These are phyloP conservation scores for Suhomyces sp. DNA, from an alignment of 805 yeast genomes.

Conservation along the genomic window DNA sequence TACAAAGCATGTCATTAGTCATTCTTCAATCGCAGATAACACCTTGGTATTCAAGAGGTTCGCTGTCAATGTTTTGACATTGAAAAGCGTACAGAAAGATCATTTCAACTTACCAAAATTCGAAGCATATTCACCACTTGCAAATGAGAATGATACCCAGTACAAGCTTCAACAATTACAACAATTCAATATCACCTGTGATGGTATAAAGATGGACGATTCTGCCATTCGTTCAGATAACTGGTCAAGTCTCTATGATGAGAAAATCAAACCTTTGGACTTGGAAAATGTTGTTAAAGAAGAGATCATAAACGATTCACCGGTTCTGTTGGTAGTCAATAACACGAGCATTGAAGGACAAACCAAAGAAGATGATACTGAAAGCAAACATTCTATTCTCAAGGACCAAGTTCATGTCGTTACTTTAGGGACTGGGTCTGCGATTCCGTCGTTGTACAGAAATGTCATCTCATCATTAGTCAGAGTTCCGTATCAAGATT, in stretches of 20 bases:
- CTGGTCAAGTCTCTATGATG: constrained; percentile 35
- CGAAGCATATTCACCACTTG: constrained; percentile 19
- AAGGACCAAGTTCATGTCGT: constrained; percentile 62
- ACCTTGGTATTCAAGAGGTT: constrained; percentile 57
- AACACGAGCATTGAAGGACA: no score
- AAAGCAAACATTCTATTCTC: constrained; percentile 24
- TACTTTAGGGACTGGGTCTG: constrained; percentile 91
- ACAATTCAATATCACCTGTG: constrained; percentile 21
- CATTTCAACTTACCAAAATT: constrained; percentile 43
- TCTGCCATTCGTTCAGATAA: constrained; percentile 21
- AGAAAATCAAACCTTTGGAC: constrained; percentile 21
- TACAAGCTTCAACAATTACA: constrained; percentile 34
- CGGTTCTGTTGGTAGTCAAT: neutral
- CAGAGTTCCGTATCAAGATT: constrained; percentile 56
- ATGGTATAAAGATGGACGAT: constrained; percentile 5
- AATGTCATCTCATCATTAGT: constrained; percentile 82
- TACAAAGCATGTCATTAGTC: constrained; percentile 70
- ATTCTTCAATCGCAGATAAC: constrained; percentile 61
- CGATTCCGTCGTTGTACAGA: constrained; percentile 79
- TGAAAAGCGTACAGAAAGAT: constrained; percentile 51
- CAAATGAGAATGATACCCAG: constrained; percentile 2
- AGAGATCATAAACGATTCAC: constrained; percentile 7
- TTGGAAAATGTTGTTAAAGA: constrained; percentile 21
- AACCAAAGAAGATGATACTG: no score
- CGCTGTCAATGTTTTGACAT: constrained; percentile 52